Percentiles rank a stretch among this genome's conserved stretches.
Evolutionary conservation across 2,329 filamentous ascomycete species (phyloP).

Genomic region (Knufia fluminis): DNA sequence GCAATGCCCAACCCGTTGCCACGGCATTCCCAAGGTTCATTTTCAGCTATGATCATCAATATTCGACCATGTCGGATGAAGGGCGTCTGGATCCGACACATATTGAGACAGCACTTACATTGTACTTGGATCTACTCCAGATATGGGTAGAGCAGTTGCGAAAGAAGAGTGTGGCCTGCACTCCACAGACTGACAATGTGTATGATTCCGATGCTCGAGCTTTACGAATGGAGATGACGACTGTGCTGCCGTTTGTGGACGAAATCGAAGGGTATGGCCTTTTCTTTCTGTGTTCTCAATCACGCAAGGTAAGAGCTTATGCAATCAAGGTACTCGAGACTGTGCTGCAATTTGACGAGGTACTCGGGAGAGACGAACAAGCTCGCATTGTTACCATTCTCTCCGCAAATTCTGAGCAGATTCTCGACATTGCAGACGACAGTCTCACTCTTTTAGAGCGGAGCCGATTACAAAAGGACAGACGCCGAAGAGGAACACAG

Average conservation of each 20-base stretch:
- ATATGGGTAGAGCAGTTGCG: slow-evolving; percentile 98
- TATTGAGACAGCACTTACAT: slow-evolving; percentile 82
- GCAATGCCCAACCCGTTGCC: slow-evolving; percentile 87
- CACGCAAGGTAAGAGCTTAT: slow-evolving; percentile 75
- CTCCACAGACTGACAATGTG: slow-evolving; percentile 53
- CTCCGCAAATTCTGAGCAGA: slow-evolving; percentile 75
- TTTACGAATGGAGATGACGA: slow-evolving; percentile 73
- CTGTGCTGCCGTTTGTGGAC: slow-evolving; percentile 86
- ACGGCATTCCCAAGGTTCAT: slow-evolving; percentile 97
- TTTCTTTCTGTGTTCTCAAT: slow-evolving; percentile 96
- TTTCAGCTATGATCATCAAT: slow-evolving; percentile 95
- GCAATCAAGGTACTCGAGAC: slow-evolving; percentile 86
- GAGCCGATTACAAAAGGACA: slow-evolving; percentile 81
- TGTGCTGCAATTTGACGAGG: slow-evolving; percentile 87
- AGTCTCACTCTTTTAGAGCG: slow-evolving; percentile 84
- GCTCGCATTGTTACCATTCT: slow-evolving; percentile 83
- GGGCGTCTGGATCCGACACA: slow-evolving; percentile 90
- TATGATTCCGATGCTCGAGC: slow-evolving; percentile 39
- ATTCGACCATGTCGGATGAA: slow-evolving; percentile 95
- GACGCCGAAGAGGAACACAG: slow-evolving; percentile 72
- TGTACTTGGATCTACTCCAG: slow-evolving; percentile 87
- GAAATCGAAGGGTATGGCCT: slow-evolving; percentile 93
- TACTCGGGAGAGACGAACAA: slow-evolving; percentile 68
- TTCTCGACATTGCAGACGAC: slow-evolving; percentile 89
- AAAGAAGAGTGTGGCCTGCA: slow-evolving; percentile 67